phyloP scores from a whole-genome alignment of 192 early-diverging fungal species.

The Podila epicladia region DNA sequence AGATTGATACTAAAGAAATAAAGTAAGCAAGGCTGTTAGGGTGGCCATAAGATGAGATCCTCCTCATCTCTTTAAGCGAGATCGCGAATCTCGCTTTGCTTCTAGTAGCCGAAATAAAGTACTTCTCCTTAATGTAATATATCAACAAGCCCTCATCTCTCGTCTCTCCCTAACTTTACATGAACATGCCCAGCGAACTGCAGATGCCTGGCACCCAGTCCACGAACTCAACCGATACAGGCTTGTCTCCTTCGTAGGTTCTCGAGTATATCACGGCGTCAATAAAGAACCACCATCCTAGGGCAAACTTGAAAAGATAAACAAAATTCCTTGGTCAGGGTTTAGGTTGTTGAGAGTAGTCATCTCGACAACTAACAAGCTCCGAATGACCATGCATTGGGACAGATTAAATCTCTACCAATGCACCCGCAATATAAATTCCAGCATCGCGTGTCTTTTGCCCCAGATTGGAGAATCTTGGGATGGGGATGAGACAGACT shows the following conservation, averaged over 20 bases:
- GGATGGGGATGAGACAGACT: slow-evolving; percentile 50
- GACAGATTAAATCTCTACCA: slow-evolving; percentile 32
- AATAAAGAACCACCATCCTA: slow-evolving; percentile 74
- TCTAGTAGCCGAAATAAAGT: not conserved
- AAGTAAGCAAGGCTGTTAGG: not conserved
- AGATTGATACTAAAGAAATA: slow-evolving; percentile 57
- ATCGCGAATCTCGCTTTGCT: no score
- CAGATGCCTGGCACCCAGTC: slow-evolving; percentile 70
- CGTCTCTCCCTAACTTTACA: slow-evolving; percentile 50
- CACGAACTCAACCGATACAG: slow-evolving; percentile 57
- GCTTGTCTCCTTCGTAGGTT: slow-evolving; percentile 16
- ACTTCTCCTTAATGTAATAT: not conserved
- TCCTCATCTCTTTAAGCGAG: no score
- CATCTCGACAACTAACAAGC: not conserved
- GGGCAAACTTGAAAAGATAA: slow-evolving; percentile 53
- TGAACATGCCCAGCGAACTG: slow-evolving; percentile 65
- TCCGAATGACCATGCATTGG: not conserved
- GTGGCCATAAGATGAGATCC: not conserved
- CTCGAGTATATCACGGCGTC: slow-evolving; percentile 61
- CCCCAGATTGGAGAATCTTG: slow-evolving; percentile 35
- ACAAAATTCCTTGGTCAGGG: not conserved
- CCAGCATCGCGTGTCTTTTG: slow-evolving; percentile 52
- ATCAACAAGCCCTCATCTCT: no score
- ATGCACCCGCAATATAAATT: slow-evolving; percentile 49
- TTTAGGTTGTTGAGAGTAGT: not conserved